Base-by-base conservation (phyloP, 345 rosid species). In the Moricandia arvensis region DNA sequence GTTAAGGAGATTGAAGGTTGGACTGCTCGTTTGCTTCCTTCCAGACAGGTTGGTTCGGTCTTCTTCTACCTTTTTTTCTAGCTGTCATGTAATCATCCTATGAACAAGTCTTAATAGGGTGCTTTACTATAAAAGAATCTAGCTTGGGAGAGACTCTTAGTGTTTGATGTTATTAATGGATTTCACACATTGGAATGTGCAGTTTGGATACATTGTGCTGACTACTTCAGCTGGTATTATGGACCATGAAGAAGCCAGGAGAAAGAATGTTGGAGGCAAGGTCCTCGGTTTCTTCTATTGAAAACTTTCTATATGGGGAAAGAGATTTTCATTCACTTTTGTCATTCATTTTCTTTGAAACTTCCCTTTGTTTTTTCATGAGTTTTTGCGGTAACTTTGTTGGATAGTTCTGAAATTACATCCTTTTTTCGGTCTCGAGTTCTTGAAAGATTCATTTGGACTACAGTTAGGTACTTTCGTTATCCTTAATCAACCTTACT, bases 11-110 rank as follows among this genome's bases (percentile, higher is more conserved):
- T 85, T 59, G 88, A 85, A 79, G 59, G 86, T 2, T 85, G 88
- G 88, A 85, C 88, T 83, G 86, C 88, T 29, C 82, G 86, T 69
- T 49, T 85, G 31, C 88, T 85, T 37, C 88, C 88, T 64, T 83
- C 88, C 0, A 80, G 86, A 85, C 86, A 85, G 83, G 86, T 85
- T 69, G 0, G 86, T 85, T 69, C 1, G 76, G 0, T 34, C n/a
- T 47, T 57, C 15, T 71, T 8, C 7, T 58, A 1, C 8, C 1
- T 4, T 8, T 37, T 47, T 34, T 38, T 12, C 31, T 24, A 31
- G 4, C 34, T 55, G 7, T 18, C 43, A 15, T 16, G 26, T 57
- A 9, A 8, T 11, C 54, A 5, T 47, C 1, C 21, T 7, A 27
- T 27, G 24, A 21, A 21, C 24, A 21, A 21, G 24, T 21, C 24